These are phyloP conservation scores for Viola odorata DNA, from an alignment of 345 rosid genomes.

Conservation along the genomic window DNA sequence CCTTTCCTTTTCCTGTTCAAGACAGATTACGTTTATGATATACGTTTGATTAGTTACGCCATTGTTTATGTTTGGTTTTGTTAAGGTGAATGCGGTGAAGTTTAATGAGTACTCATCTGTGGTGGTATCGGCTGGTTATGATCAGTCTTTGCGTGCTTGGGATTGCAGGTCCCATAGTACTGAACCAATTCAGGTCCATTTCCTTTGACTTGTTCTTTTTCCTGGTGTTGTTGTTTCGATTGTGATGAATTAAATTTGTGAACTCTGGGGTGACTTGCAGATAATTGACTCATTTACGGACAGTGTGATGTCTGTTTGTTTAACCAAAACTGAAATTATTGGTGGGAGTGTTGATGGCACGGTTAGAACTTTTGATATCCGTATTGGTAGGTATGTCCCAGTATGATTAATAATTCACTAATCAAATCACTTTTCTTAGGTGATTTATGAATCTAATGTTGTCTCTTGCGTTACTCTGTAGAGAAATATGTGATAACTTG, in stretches of 20 bases:
- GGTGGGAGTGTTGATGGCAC: conserved; percentile 99
- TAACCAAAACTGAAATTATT: conserved; percentile 85
- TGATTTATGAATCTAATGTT: not conserved
- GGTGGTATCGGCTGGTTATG: conserved; percentile 91
- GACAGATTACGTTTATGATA: no score
- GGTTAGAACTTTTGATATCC: conserved; percentile 92
- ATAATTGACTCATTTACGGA: conserved; percentile 75
- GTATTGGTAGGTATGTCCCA: conserved; percentile 71
- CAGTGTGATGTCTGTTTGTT: conserved; percentile 91
- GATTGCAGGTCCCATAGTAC: conserved; percentile 93
- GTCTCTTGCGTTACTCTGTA: conserved; percentile 17
- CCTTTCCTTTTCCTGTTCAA: not conserved
- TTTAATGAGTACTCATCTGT: conserved; percentile 77
- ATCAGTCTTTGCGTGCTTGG: conserved; percentile 87
- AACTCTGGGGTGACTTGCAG: conserved; percentile 31
- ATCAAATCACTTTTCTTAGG: not conserved
- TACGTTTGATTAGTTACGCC: not conserved
- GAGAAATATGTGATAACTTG: conserved; percentile 80
- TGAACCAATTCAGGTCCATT: conserved; percentile 84
- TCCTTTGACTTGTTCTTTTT: not conserved
- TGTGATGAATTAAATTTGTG: not conserved
- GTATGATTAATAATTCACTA: not conserved
- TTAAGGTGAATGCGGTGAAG: conserved; percentile 86
- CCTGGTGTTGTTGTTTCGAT: not conserved
- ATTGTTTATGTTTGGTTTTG: not conserved